A percentile compares a stretch with the other conserved stretches of the same genome.
These are phyloP conservation scores for Harringtonia lauricola DNA, from an alignment of 2,329 filamentous ascomycete genomes.

Conservation along the genomic window DNA sequence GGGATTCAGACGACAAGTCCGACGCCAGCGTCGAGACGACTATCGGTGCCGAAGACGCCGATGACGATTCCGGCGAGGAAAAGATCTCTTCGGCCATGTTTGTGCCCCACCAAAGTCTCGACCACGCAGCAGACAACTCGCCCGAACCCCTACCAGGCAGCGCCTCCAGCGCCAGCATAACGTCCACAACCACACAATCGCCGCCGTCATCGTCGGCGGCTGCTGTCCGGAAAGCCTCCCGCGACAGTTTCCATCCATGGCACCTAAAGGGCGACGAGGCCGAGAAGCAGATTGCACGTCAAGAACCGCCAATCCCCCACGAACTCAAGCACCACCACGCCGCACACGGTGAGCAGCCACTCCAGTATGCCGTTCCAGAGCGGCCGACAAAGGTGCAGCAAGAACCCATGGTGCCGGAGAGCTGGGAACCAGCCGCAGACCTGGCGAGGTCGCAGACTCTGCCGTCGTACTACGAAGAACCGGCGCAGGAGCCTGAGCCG, in stretches of 20 bases:
- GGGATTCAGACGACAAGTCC: conserved; percentile 23
- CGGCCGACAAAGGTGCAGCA: too few relatives aligned
- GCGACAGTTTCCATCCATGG: conserved; percentile 37
- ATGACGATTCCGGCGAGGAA: conserved; percentile 61
- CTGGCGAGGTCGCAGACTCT: conserved; percentile 26
- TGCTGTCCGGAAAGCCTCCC: conserved; percentile 5
- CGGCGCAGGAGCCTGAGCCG: conserved; percentile 40
- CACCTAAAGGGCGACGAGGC: conserved; percentile 28
- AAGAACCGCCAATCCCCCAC: too few relatives aligned
- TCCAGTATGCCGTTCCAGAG: too few relatives aligned
- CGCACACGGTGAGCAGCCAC: too few relatives aligned
- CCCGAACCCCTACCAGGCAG: neutral
- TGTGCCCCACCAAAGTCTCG: conserved; percentile 58
- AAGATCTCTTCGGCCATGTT: conserved; percentile 83
- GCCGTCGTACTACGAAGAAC: conserved; percentile 33
- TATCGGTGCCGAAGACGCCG: conserved; percentile 31
- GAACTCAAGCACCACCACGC: too few relatives aligned
- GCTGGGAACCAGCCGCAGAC: conserved; percentile 3
- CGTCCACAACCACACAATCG: conserved; percentile 9
- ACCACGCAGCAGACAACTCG: conserved; percentile 20
- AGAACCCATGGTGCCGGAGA: too few relatives aligned
- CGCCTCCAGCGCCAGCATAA: neutral
- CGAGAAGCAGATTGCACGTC: neutral
- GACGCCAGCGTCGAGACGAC: conserved; percentile 22
- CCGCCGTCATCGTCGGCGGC: conserved; percentile 4